phyloP scores from a whole-genome alignment of 2,329 filamentous ascomycete genomes.

The Paraphoma sp. region DNA sequence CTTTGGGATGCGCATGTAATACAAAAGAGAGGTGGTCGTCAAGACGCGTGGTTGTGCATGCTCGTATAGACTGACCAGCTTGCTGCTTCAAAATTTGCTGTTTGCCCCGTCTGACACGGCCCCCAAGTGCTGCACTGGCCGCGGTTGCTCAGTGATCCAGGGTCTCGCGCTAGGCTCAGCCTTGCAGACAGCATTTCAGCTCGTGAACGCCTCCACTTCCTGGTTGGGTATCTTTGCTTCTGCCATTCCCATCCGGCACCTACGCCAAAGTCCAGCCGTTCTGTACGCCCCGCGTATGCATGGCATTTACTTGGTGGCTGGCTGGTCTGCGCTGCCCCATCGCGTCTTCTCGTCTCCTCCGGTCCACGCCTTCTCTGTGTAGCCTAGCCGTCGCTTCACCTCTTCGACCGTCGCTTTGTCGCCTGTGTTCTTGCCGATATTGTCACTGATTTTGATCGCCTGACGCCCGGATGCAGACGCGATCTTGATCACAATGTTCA shows the following conservation, averaged over 20 bases:
- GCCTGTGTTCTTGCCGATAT: conserved; percentile 92
- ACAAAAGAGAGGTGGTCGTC: neutral
- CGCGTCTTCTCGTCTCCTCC: conserved; percentile 82
- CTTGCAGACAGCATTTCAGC: conserved; percentile 24
- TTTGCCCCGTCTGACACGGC: conserved; percentile 9
- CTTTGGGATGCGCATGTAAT: conserved; percentile 5
- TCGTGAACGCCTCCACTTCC: conserved; percentile 19
- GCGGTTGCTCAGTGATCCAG: conserved; percentile 9
- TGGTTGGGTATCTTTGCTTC: conserved; percentile 18
- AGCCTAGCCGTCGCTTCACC: conserved; percentile 86
- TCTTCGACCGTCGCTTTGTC: conserved; percentile 77
- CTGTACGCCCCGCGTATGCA: conserved; percentile 4
- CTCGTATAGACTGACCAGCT: neutral
- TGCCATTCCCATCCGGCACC: conserved; percentile 6
- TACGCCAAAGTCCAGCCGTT: conserved; percentile 9
- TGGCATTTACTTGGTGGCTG: conserved; percentile 19
- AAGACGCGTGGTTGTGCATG: neutral
- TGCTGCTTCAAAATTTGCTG: neutral
- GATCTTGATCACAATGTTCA: conserved; percentile 99
- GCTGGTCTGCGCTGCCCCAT: conserved; percentile 66
- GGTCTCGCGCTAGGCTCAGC: conserved; percentile 23
- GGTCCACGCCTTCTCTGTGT: conserved; percentile 83
- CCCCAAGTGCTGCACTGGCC: neutral
- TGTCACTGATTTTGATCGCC: conserved; percentile 90
- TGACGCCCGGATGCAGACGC: conserved; percentile 80